Conservation (phyloP, 805 yeast species). For the Cyberlindnera saturnus region DNA sequence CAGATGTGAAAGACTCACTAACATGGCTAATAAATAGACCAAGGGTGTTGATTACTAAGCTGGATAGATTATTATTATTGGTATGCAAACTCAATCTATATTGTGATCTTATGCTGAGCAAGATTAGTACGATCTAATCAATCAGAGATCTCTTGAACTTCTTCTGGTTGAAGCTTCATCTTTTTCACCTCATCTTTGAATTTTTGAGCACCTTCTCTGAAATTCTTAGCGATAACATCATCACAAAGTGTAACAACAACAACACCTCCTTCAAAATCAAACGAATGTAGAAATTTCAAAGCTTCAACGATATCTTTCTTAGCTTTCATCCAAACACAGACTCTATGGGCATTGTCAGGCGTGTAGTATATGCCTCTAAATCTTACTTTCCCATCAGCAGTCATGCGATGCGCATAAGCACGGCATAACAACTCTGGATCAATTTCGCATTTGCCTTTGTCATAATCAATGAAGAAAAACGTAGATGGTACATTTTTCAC, state of each 20-base stretch:
- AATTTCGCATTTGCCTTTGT: not conserved
- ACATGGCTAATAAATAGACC: slow-evolving; percentile 52
- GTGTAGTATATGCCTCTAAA: too few relatives aligned
- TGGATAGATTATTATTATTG: too few relatives aligned
- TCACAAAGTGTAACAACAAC: slow-evolving; percentile 7
- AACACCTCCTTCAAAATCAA: not conserved
- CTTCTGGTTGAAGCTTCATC: not conserved
- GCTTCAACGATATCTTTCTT: slow-evolving; percentile 1
- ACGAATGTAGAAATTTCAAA: slow-evolving; percentile 6
- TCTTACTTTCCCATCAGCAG: not conserved
- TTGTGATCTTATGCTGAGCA: not conserved
- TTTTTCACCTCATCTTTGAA: not conserved
- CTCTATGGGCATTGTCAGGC: not conserved
- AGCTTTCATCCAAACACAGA: not conserved
- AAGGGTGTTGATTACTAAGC: slow-evolving; percentile 24
- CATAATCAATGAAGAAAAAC: not conserved
- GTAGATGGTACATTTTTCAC: not conserved
- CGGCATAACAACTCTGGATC: not conserved
- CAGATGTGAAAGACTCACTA: slow-evolving; percentile 40
- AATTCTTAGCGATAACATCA: slow-evolving; percentile 2
- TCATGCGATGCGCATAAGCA: not conserved
- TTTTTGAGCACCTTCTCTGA: not conserved
- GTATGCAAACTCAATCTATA: too few relatives aligned
- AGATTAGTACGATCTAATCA: not conserved
- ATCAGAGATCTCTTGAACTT: not conserved